These are phyloP conservation scores for Metschnikowia santaceciliae DNA, from an alignment of 805 yeast species.

Conservation along the genomic window DNA sequence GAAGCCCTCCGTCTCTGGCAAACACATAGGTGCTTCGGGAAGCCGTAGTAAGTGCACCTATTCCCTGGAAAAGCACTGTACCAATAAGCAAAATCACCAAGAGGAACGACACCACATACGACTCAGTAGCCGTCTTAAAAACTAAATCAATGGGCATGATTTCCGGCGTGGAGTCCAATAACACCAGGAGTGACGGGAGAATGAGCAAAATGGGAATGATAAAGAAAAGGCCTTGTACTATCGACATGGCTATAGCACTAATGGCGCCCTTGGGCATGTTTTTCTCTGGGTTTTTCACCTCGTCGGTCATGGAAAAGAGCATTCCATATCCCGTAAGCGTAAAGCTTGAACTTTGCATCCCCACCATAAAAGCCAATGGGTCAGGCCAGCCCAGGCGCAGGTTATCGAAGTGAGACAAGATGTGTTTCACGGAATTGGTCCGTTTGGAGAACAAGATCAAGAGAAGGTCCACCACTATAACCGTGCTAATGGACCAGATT, in stretches of 20 bases:
- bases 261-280: slow-evolving; percentile 73
- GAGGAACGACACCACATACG: slow-evolving; percentile 64
- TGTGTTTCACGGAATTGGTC: slow-evolving; percentile 56
- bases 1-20: slow-evolving; percentile 80
- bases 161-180: slow-evolving; percentile 57
- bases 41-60: slow-evolving; percentile 76
- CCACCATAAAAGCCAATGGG: slow-evolving; percentile 67
- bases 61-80: slow-evolving; percentile 69
- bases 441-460: slow-evolving; percentile 54
- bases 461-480: slow-evolving; percentile 61
- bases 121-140: slow-evolving; percentile 66
- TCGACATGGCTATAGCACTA: slow-evolving; percentile 58
- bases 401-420: slow-evolving; percentile 66
- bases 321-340: slow-evolving; percentile 82
- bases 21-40: slow-evolving; percentile 79
- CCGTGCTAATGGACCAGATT: slow-evolving; percentile 72
- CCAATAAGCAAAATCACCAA: slow-evolving; percentile 64
- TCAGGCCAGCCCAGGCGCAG: slow-evolving; percentile 74
- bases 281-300: slow-evolving; percentile 69
- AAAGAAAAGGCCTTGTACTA: slow-evolving; percentile 67
- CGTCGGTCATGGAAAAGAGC: slow-evolving; percentile 78
- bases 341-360: slow-evolving; percentile 73
- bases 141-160: slow-evolving; percentile 77
- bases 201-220: slow-evolving; percentile 69
- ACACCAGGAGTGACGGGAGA: slow-evolving; percentile 56